Base-by-base conservation (phyloP, 2,329 filamentous ascomycete genomes). In the Fusarium mangiferae region DNA sequence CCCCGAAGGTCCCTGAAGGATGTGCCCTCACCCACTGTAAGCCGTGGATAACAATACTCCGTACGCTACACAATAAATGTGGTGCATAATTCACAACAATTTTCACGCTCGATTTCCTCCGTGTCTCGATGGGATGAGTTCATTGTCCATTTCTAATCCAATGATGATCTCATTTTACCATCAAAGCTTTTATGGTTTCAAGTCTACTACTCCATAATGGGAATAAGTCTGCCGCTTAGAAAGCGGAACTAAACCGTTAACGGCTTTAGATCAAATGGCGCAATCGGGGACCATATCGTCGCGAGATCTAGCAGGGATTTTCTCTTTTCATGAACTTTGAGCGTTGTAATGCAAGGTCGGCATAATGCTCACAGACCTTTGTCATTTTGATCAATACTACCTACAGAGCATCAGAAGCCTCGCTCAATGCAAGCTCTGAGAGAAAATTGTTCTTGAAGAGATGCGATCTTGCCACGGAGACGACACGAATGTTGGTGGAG, bases 251-350 rank as follows among this genome's bases (percentile, higher is more conserved):
- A 51, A 20, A 7, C 52, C 42, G 17, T 17, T 10, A 70, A 65
- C 38, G 67, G 67, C 15, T 39, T 14, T 45, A 24, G 52, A 7
- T n/a, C 66, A 56, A 77, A 78, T 78, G 72, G 73, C 76, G 76
- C 75, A 77, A 78, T 78, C 71, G 71, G 41, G 41, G 55, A 58
- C 57, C 28, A 72, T 63, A 74, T 74, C 72, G 68, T 78, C 74
- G 75, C 58, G 70, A 74, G 70, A 68, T 72, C 64, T 68, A 26
- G 46, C 44, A 39, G 64, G 55, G 59, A 62, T 59, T 66, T 63
- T 24, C n/a, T 28, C 41, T 62, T n/a, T 46, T 48, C 36, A 54
- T 20, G 33, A 61, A 59, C 55, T 46, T 56, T 58, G 30, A 39
- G 30, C 35, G 39, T 55, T 39, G 57, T 33, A 38, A 59, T 60